These are phyloP conservation scores for Globisporangium takayamanum DNA, from an alignment of 352 stramenopile species.

Conservation along the genomic window DNA sequence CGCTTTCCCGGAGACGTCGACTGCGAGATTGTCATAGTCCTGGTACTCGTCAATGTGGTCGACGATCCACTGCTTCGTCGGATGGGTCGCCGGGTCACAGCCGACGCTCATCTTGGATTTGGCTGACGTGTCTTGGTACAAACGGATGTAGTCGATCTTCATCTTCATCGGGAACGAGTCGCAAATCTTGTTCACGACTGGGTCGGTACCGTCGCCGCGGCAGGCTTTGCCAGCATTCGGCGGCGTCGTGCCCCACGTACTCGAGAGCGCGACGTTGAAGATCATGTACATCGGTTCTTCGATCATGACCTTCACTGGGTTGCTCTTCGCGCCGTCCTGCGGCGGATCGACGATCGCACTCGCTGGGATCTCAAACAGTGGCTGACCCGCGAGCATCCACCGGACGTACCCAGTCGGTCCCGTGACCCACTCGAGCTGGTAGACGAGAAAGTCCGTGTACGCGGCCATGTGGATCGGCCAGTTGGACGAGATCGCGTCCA, in stretches of 20 bases:
- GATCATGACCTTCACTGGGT: constrained; percentile 88
- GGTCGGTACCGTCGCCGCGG: constrained; percentile 36
- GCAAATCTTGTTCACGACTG: constrained; percentile 47
- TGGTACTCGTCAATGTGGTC: constrained; percentile 73
- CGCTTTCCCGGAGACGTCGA: constrained; percentile 53
- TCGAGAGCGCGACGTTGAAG: constrained; percentile 93
- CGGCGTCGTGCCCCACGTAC: constrained; percentile 76
- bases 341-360: constrained; percentile 40
- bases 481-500: constrained; percentile 92
- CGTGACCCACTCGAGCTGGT: constrained; percentile 68
- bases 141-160: constrained; percentile 74
- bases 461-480: constrained; percentile 74
- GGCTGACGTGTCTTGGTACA: constrained; percentile 52
- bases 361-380: constrained; percentile 85
- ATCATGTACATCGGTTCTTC: constrained; percentile 94
- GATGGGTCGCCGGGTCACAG: constrained; percentile 56
- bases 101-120: constrained; percentile 45
- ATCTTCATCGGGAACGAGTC: constrained; percentile 61
- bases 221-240: constrained; percentile 60
- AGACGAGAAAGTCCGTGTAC: constrained; percentile 77
- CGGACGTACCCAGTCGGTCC: constrained; percentile 48
- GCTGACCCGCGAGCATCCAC: constrained; percentile 75
- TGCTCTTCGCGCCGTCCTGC: constrained; percentile 43
- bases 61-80: constrained; percentile 68
- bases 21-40: constrained; percentile 47